phyloP scores from a whole-genome alignment of 23 red algal genomes.

The Chondrus crispus region DNA sequence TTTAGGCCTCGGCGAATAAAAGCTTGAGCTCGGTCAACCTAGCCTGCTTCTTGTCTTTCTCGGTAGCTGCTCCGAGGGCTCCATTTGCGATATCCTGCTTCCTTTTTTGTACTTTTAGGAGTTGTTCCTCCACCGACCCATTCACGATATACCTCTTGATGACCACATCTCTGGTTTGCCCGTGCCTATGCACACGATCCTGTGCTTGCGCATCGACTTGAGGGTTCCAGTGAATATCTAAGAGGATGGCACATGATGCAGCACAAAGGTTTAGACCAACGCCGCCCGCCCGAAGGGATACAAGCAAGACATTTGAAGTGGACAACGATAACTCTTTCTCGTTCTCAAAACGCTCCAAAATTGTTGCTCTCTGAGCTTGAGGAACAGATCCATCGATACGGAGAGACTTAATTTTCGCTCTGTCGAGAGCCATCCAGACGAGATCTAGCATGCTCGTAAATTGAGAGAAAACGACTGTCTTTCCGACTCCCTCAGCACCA shows the following conservation, averaged over 20 bases:
- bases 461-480: slow-evolving; percentile 93
- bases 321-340: slow-evolving; percentile 10
- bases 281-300: slow-evolving; percentile 70
- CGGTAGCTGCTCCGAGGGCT: slow-evolving; percentile 56
- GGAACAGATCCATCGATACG: slow-evolving; percentile 68
- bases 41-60: slow-evolving; percentile 55
- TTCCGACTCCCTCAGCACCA: slow-evolving; percentile 59
- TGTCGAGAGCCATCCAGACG: slow-evolving; percentile 62
- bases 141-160: slow-evolving; percentile 58
- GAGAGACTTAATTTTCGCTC: slow-evolving; percentile 32
- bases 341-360: slow-evolving; percentile 46
- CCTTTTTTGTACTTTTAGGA: slow-evolving; percentile 73
- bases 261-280: slow-evolving; percentile 83
- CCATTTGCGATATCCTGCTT: slow-evolving; percentile 74
- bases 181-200: slow-evolving; percentile 81
- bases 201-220: slow-evolving; percentile 85
- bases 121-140: slow-evolving; percentile 69
- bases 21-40: slow-evolving; percentile 51
- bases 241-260: slow-evolving; percentile 59
- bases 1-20: slow-evolving; percentile 27
- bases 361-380: slow-evolving; percentile 37
- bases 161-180: slow-evolving; percentile 66
- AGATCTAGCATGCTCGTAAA: slow-evolving; percentile 93
- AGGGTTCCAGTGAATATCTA: slow-evolving; percentile 90
- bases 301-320: slow-evolving; percentile 53